These are phyloP conservation scores for Colletotrichum sp. DNA, from an alignment of 2,329 filamentous ascomycete genomes.

Conservation along the genomic window DNA sequence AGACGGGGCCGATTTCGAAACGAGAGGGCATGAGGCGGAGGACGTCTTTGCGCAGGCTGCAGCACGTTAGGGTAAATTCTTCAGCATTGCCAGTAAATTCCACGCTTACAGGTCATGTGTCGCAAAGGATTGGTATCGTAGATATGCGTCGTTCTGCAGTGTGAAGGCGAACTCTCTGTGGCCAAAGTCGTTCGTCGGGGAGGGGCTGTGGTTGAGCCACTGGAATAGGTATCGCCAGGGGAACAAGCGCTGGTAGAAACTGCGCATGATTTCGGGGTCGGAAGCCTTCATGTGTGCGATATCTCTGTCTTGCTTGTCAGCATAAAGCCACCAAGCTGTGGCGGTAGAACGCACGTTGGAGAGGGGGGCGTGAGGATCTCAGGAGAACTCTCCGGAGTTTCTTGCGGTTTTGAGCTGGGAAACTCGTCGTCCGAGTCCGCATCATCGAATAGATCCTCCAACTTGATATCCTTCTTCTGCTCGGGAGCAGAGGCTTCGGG, in stretches of 20 bases:
- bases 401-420: constrained; percentile 49
- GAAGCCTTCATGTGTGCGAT: constrained; percentile 53
- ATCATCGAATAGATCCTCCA: constrained; percentile 65
- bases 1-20: constrained; percentile 98
- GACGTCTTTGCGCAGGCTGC: constrained; percentile 86
- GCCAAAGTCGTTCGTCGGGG: constrained; percentile 84
- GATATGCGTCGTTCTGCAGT: constrained; percentile 88
- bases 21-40: constrained; percentile 86
- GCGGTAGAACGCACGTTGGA: constrained; percentile 41
- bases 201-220: constrained; percentile 94
- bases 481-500: constrained; percentile 24
- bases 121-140: constrained; percentile 81
- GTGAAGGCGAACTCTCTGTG: constrained; percentile 97
- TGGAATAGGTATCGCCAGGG: constrained; percentile 95
- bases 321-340: neutral
- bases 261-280: constrained; percentile 85
- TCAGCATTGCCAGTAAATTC: neutral
- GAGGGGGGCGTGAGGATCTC: constrained; percentile 39
- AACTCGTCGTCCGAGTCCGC: constrained; percentile 67
- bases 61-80: constrained; percentile 1
- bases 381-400: constrained; percentile 47
- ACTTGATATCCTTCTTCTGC: constrained; percentile 51
- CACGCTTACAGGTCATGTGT: constrained; percentile 55
- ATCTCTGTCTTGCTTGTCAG: constrained; percentile 29
- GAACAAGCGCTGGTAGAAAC: constrained; percentile 95